Conservation (phyloP, 306 rosid species). For the Spatholobus suberectus region DNA sequence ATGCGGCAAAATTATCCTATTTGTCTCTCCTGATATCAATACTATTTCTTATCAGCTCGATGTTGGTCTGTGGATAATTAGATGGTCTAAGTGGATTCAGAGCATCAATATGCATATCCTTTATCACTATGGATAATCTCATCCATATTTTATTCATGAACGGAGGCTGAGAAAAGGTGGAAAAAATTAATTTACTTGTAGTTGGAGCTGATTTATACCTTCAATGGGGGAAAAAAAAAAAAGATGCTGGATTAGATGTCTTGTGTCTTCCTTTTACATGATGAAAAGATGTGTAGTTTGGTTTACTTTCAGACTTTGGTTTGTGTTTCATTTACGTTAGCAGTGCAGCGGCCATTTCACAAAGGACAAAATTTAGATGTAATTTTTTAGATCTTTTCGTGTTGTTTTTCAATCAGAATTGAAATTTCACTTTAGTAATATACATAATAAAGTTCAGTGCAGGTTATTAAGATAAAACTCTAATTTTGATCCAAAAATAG, state of each 20-base stretch:
- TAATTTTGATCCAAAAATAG: too few relatives aligned
- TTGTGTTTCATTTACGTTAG: neutral
- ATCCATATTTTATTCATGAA: neutral
- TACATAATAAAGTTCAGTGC: too few relatives aligned
- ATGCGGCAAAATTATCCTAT: slow-evolving; percentile 7
- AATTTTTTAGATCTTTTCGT: too few relatives aligned
- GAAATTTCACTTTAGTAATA: too few relatives aligned
- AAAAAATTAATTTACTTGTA: too few relatives aligned
- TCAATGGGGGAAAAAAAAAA: neutral
- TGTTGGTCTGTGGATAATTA: neutral
- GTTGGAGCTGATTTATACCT: neutral
- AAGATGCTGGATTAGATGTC: slow-evolving; percentile 11
- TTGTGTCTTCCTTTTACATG: slow-evolving; percentile 16
- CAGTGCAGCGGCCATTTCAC: neutral
- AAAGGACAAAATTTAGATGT: too few relatives aligned
- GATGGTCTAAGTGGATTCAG: neutral
- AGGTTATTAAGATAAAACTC: too few relatives aligned
- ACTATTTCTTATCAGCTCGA: slow-evolving; percentile 5
- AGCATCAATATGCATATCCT: slow-evolving; percentile 3
- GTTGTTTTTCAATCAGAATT: too few relatives aligned
- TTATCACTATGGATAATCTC: neutral
- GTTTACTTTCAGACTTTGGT: neutral
- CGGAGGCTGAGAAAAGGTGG: too few relatives aligned
- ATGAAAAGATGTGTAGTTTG: neutral
- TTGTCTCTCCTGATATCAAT: slow-evolving; percentile 29